phyloP scores from a whole-genome alignment of 495 filamentous ascomycete species.

The Rusavskia elegans region DNA sequence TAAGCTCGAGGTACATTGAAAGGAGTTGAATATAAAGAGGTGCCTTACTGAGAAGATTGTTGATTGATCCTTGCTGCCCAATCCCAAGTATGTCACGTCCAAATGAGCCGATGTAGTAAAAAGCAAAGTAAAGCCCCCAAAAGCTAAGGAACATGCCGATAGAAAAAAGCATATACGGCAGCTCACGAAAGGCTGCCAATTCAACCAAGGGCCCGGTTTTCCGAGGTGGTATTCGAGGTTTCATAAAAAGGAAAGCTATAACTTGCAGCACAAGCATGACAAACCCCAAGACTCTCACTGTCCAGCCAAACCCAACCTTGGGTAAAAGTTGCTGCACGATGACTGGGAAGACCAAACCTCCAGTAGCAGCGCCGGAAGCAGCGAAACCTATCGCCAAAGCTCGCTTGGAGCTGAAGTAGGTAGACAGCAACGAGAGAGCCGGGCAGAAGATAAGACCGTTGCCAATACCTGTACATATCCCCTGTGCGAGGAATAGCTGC shows the following conservation, averaged over 20 bases:
- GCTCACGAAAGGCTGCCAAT: slow-evolving; percentile 48
- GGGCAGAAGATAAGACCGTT: slow-evolving; percentile 62
- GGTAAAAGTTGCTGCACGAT: slow-evolving; percentile 57
- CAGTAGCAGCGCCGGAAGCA: slow-evolving; percentile 54
- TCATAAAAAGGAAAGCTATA: slow-evolving; percentile 36
- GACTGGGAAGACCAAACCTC: slow-evolving; percentile 61
- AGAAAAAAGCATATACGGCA: slow-evolving; percentile 50
- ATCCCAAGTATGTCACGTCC: slow-evolving; percentile 41
- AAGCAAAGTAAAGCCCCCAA: slow-evolving; percentile 56
- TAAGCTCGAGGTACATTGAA: too few species aligned
- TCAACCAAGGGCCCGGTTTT: slow-evolving; percentile 50
- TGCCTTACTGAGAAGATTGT: slow-evolving; percentile 31
- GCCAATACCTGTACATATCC: slow-evolving; percentile 57
- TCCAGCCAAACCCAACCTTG: slow-evolving; percentile 60
- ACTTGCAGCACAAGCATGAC: slow-evolving; percentile 45
- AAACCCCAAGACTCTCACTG: slow-evolving; percentile 58
- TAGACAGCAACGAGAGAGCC: slow-evolving; percentile 46
- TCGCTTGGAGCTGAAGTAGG: slow-evolving; percentile 58
- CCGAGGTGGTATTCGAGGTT: slow-evolving; percentile 47
- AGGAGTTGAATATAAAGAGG: too few species aligned
- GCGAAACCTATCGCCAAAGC: slow-evolving; percentile 51
- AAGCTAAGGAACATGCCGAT: slow-evolving; percentile 49
- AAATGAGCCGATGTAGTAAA: slow-evolving; percentile 33
- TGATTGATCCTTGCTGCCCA: slow-evolving; percentile 37
- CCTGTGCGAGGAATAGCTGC: slow-evolving; percentile 74